Percentiles rank a stretch among this genome's conserved stretches.
Evolutionary conservation across 1,284 basidiomycete species (phyloP).

Genomic region (Cutaneotrichosporon dermatis): DNA sequence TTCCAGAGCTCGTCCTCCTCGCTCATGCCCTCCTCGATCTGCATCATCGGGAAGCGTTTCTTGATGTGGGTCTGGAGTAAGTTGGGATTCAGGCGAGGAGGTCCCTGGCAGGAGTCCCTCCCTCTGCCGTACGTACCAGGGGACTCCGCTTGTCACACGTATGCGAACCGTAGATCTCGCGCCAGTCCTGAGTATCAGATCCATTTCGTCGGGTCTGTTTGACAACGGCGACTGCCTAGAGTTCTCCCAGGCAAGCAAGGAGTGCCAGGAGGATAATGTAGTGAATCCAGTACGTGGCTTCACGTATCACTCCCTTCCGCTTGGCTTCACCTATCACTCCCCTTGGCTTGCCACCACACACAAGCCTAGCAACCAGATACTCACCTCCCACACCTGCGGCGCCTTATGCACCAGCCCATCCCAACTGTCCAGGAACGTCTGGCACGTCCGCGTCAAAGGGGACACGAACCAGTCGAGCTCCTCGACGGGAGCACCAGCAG

Average conservation of each 20-base stretch:
- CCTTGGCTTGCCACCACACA: neutral
- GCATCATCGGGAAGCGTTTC: slow-evolving; percentile 58
- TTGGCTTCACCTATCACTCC: too few relatives aligned
- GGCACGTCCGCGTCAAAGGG: slow-evolving; percentile 66
- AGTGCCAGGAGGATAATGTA: too few relatives aligned
- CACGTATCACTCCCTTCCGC: too few relatives aligned
- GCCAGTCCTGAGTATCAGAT: slow-evolving; percentile 27
- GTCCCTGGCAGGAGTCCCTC: slow-evolving; percentile 41
- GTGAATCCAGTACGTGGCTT: too few relatives aligned
- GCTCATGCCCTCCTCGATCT: slow-evolving; percentile 62
- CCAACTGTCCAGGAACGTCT: slow-evolving; percentile 66
- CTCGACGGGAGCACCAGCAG: slow-evolving; percentile 58
- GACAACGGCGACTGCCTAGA: too few relatives aligned
- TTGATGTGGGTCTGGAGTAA: slow-evolving; percentile 53
- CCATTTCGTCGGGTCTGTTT: too few relatives aligned
- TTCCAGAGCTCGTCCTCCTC: slow-evolving; percentile 71
- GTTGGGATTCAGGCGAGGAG: too few relatives aligned
- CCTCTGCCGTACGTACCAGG: slow-evolving; percentile 33
- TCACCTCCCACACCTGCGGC: slow-evolving; percentile 44
- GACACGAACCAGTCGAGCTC: slow-evolving; percentile 60
- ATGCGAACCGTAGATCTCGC: slow-evolving; percentile 47
- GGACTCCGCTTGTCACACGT: slow-evolving; percentile 44
- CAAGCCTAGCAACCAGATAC: neutral
- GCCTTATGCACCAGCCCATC: slow-evolving; percentile 44
- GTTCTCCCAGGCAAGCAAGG: too few relatives aligned